Conservation (phyloP, 1,139 yeast genomes). For the Suhomyces chickasaworum region DNA sequence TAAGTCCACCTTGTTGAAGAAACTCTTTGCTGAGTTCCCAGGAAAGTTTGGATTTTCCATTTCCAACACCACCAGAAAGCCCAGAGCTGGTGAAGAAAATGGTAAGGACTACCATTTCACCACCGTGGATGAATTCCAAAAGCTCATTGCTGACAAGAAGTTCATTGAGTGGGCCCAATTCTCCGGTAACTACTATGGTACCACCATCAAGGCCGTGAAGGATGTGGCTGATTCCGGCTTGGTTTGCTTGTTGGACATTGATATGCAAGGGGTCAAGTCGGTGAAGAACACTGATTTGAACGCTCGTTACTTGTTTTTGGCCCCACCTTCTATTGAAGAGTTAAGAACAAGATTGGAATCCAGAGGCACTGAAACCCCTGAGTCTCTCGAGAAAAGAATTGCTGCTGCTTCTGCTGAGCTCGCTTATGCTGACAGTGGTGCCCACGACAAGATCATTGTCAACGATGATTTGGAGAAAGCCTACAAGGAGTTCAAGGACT, state of each 20-base stretch:
- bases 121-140: conserved; percentile 75
- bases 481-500: conserved; percentile 74
- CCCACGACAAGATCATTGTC: conserved; percentile 85
- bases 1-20: conserved; percentile 88
- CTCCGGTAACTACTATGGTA: conserved; percentile 96
- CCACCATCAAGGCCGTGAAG: conserved; percentile 81
- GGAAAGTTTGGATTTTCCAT: conserved; percentile 89
- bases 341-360: conserved; percentile 73
- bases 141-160: conserved; percentile 67
- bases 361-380: conserved; percentile 94
- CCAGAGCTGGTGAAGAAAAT: conserved; percentile 87
- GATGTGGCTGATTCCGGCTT: conserved; percentile 66
- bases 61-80: conserved; percentile 89
- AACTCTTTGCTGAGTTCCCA: conserved; percentile 87
- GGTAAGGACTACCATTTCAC: conserved; percentile 90
- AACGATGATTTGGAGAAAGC: conserved; percentile 92
- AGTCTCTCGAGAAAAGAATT: conserved; percentile 78
- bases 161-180: conserved; percentile 98
- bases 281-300: conserved; percentile 81
- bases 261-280: conserved; percentile 97
- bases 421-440: conserved; percentile 86
- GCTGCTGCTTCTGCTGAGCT: conserved; percentile 85
- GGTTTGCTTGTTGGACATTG: conserved; percentile 91
- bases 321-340: conserved; percentile 88
- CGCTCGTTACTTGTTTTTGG: conserved; percentile 82